Conservation (phyloP, 352 stramenopile genomes). For the Pythium folliculosum region DNA sequence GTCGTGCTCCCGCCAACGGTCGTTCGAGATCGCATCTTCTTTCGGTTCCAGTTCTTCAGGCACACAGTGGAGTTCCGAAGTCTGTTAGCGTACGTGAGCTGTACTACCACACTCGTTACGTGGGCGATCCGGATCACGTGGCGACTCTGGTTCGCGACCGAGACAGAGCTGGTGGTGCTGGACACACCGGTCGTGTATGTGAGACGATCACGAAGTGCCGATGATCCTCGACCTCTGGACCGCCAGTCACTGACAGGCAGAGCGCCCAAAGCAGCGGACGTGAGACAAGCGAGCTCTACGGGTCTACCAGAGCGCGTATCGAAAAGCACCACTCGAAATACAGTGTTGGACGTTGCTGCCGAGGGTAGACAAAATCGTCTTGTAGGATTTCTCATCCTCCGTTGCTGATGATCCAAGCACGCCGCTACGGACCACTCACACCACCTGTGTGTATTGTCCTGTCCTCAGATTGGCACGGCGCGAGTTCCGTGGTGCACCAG, state of each 20-base stretch:
- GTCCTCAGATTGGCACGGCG: too few relatives aligned
- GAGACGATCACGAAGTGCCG: not conserved
- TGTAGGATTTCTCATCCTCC: too few relatives aligned
- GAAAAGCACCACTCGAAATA: too few relatives aligned
- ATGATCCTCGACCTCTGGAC: not conserved
- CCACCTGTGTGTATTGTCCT: too few relatives aligned
- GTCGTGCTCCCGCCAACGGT: not conserved
- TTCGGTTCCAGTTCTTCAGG: not conserved
- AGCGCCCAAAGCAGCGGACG: too few relatives aligned
- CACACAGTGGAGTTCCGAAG: not conserved
- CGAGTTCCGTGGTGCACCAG: too few relatives aligned
- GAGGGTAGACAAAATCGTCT: too few relatives aligned
- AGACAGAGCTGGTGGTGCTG: slow-evolving; percentile 2
- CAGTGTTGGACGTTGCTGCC: too few relatives aligned
- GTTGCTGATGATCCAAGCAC: too few relatives aligned
- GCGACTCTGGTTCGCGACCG: not conserved
- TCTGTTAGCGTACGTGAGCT: slow-evolving; percentile 2
- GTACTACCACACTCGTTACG: not conserved
- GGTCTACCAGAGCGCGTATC: too few relatives aligned
- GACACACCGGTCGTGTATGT: not conserved
- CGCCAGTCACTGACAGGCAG: not conserved
- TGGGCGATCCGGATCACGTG: slow-evolving; percentile 11
- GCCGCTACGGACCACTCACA: too few relatives aligned
- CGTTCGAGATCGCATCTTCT: not conserved
- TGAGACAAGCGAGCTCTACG: too few relatives aligned